Evolutionary conservation across 495 filamentous ascomycete genomes (phyloP), one percentile per base, ranked within the genome.

Genomic region (Penicillium turbatum): DNA sequence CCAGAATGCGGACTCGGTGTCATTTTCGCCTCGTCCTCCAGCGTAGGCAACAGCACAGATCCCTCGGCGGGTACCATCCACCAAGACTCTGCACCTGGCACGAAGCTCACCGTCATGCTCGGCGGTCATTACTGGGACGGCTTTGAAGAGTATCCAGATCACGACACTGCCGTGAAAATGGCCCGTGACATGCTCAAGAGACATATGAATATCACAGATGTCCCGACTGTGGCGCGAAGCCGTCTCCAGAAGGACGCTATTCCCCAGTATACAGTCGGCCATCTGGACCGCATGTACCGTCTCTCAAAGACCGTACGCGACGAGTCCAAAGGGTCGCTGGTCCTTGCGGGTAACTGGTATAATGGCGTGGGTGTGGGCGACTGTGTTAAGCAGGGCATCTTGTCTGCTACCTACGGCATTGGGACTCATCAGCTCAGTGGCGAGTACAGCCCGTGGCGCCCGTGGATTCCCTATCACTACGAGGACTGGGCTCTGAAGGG

Each of bases 71-170:
- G 15, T 27, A 30, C 30, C 7, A 54, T 69, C 43, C 76, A 71
- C 12, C 79, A 82, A 60, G 81, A 84, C 40, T 68, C 73, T 21
- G 74, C 68, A 9, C 65, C 68, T 0, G 90, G 89, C 29, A 96
- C 90, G 13, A 96, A 95, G 64, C 66, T 99, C 29, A 97, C 92
- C 12, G 87, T 97, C 46, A 95, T 99, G 88, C 70, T 97, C 19
- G 93, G 93, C 45, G 93, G 93, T 6, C 92, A 97, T 71, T 91
- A 86, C 74, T 97, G 92, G 92, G 82, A 89, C 57, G 77, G 67
- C 37, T 82, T 70, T 12, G 40, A 62, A 0, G 72, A 78, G 21
- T 72, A 74, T 35, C 87, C 87, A 0, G 74, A 80, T 54, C 74
- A 83, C 44, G 76, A 84, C 10, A 73, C 85, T 49, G 89, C 84